Percentiles rank a stretch among this genome's conserved stretches.
Evolutionary conservation across 2,329 filamentous ascomycete genomes (phyloP).

Genomic region (Penicillium sp.): DNA sequence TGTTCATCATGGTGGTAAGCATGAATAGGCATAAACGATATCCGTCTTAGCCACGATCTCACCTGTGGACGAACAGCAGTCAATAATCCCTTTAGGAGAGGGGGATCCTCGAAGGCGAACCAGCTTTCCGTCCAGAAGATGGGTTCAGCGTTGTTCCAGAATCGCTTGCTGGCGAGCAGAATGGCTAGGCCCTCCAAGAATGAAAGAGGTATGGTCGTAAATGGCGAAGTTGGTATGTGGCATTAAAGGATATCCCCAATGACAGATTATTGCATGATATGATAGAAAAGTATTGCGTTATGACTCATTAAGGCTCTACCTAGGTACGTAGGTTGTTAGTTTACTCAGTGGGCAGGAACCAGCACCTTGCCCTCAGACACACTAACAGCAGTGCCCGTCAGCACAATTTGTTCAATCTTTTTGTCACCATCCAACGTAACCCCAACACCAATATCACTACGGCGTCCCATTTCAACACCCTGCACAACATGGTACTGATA

Average conservation of each 20-base stretch:
- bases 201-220: too few relatives aligned
- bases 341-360: conserved; percentile 18
- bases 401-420: conserved; percentile 32
- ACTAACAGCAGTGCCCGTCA: conserved; percentile 36
- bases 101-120: conserved; percentile 14
- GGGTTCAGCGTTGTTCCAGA: conserved; percentile 11
- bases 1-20: neutral
- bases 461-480: conserved; percentile 65
- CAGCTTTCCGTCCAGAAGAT: conserved; percentile 16
- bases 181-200: neutral
- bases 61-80: conserved; percentile 13
- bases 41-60: conserved; percentile 15
- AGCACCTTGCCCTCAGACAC: conserved; percentile 36
- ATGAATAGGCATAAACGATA: conserved; percentile 12
- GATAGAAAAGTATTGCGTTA: too few relatives aligned
- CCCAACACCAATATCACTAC: conserved; percentile 39
- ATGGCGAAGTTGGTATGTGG: too few relatives aligned
- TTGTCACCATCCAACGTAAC: conserved; percentile 23
- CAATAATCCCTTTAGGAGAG: conserved; percentile 10
- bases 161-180: conserved; percentile 1
- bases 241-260: too few relatives aligned
- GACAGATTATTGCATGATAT: too few relatives aligned
- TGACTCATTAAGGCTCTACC: neutral
- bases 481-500: conserved; percentile 57
- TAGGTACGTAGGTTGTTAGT: too few relatives aligned